These are phyloP conservation scores for Lactifluus pinguis DNA, from an alignment of 768 basidiomycete species.

Conservation along the genomic window DNA sequence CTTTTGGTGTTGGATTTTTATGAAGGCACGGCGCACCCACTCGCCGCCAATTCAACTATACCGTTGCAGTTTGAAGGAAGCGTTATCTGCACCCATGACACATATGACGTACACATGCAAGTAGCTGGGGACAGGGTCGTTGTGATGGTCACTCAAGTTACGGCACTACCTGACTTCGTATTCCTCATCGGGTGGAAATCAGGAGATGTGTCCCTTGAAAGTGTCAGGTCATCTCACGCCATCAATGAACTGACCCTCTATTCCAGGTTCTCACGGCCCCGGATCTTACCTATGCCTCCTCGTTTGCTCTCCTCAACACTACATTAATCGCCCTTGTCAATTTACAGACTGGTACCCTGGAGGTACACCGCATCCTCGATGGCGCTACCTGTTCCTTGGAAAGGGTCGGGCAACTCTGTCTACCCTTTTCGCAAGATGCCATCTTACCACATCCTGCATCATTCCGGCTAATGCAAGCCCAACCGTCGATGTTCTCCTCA, in stretches of 20 bases:
- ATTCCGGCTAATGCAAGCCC: background rate
- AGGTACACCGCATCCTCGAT: constrained; percentile 3
- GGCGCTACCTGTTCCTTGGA: background rate
- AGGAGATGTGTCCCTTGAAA: constrained; percentile 1
- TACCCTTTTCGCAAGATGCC: background rate
- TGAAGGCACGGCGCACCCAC: constrained; percentile 5
- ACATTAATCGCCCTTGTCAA: constrained; percentile 5
- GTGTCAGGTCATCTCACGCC: background rate
- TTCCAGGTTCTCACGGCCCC: constrained; percentile 7
- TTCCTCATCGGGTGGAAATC: constrained; percentile 11
- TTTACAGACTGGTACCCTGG: background rate
- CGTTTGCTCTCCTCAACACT: constrained; percentile 12
- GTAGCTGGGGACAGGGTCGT: constrained; percentile 4
- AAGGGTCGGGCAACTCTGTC: background rate
- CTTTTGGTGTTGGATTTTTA: constrained; percentile 8
- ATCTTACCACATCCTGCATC: background rate
- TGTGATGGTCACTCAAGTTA: constrained; percentile 12
- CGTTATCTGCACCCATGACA: background rate
- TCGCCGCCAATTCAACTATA: constrained; percentile 2
- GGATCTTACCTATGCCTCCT: constrained; percentile 12
- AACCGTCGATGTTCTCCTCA: background rate
- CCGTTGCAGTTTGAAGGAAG: constrained; percentile 3
- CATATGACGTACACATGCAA: constrained; percentile 9
- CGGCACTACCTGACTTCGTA: constrained; percentile 4
- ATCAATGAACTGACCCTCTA: background rate